A percentile compares a stretch with the other conserved stretches of the same genome.
These are phyloP conservation scores for Phlebiopsis gigantea DNA, from an alignment of 768 basidiomycete species.

Conservation along the genomic window DNA sequence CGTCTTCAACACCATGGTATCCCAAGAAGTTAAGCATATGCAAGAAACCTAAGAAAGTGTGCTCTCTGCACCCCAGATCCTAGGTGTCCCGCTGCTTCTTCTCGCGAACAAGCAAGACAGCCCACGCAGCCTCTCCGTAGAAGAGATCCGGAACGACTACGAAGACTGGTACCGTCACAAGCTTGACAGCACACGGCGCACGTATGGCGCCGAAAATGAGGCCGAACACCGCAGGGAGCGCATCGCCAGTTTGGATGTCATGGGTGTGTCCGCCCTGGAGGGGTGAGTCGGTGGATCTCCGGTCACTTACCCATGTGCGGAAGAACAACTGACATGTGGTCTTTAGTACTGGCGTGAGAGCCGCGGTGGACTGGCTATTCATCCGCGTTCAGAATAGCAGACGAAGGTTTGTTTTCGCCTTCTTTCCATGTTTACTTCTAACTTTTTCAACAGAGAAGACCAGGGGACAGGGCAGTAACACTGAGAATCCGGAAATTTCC, in stretches of 20 bases:
- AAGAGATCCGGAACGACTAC: constrained; percentile 87
- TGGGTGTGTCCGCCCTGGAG: constrained; percentile 88
- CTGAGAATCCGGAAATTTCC: background rate
- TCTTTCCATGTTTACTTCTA: background rate
- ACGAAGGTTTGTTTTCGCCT: constrained; percentile 36
- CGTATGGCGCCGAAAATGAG: constrained; percentile 34
- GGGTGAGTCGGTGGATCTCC: constrained; percentile 49
- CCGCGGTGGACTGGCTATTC: constrained; percentile 90
- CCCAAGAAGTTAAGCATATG: constrained; percentile 10
- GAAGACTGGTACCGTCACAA: constrained; percentile 82
- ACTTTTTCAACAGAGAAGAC: constrained; percentile 2
- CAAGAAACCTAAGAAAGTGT: constrained; percentile 61
- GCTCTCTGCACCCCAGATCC: constrained; percentile 82
- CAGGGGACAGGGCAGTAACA: background rate
- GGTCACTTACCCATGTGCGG: background rate
- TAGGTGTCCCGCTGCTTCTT: constrained; percentile 84
- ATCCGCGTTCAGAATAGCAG: constrained; percentile 88
- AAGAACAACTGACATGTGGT: background rate
- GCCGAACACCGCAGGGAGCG: constrained; percentile 27
- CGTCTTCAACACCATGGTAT: background rate
- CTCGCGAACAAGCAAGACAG: constrained; percentile 96
- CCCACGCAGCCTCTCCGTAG: constrained; percentile 72
- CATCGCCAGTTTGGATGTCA: constrained; percentile 52
- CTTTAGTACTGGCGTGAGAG: constrained; percentile 15
- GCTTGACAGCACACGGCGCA: constrained; percentile 57